phyloP scores from a whole-genome alignment of 1,284 basidiomycete species.

The Phellopilus nigrolimitatus region DNA sequence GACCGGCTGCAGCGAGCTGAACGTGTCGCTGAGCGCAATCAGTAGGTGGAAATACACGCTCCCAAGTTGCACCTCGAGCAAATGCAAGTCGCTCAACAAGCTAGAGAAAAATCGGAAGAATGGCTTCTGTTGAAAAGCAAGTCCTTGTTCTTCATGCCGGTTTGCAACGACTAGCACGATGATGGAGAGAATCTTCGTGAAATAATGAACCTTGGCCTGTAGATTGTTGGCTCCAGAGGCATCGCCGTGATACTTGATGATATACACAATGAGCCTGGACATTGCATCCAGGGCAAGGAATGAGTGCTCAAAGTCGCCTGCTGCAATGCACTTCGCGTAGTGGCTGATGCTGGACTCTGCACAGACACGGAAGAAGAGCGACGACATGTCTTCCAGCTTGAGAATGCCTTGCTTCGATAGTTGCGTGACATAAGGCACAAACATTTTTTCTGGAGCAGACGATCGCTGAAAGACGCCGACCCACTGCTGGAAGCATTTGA shows the following conservation, averaged over 20 bases:
- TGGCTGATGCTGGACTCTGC: slow-evolving; percentile 92
- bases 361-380: slow-evolving; percentile 98
- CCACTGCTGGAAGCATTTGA: slow-evolving; percentile 88
- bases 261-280: slow-evolving; percentile 92
- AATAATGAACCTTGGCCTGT: slow-evolving; percentile 92
- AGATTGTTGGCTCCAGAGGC: slow-evolving; percentile 84
- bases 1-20: slow-evolving; percentile 93
- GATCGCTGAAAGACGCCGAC: slow-evolving; percentile 92
- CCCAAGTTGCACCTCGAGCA: slow-evolving; percentile 80
- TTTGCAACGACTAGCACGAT: slow-evolving; percentile 94
- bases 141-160: slow-evolving; percentile 90
- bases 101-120: slow-evolving; percentile 99
- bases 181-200: slow-evolving; percentile 97
- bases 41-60: slow-evolving; percentile 87
- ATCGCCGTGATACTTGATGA: slow-evolving; percentile 99
- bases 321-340: slow-evolving; percentile 82
- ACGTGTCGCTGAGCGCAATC: slow-evolving; percentile 89
- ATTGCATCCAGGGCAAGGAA: slow-evolving; percentile 96
- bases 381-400: slow-evolving; percentile 94
- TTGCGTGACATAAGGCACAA: slow-evolving; percentile 96
- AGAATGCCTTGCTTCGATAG: slow-evolving; percentile 95
- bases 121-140: slow-evolving; percentile 93
- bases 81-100: slow-evolving; percentile 86
- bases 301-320: slow-evolving; percentile 71
- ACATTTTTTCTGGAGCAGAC: slow-evolving; percentile 87